phyloP scores from a whole-genome alignment of 345 rosid genomes.

The Moringa oleifera region DNA sequence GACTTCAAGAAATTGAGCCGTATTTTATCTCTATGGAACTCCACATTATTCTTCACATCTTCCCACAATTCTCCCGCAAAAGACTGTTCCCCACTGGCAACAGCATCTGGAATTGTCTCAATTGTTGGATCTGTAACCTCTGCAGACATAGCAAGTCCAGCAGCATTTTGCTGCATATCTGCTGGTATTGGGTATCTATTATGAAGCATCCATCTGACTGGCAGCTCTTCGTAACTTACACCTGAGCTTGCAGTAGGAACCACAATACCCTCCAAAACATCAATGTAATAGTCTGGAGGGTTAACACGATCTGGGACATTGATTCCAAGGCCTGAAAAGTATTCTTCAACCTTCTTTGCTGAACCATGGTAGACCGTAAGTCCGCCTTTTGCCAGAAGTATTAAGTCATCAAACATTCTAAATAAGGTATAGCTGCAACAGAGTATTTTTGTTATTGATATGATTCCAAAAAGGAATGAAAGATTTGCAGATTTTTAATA shows the following conservation, averaged over 20 bases:
- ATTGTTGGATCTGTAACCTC: constrained; percentile 14
- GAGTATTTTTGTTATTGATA: no score
- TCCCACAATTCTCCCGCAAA: constrained; percentile 86
- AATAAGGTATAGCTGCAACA: constrained; percentile 83
- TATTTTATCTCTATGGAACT: constrained; percentile 60
- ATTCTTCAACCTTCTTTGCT: constrained; percentile 66
- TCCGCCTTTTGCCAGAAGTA: constrained; percentile 91
- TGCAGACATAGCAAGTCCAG: constrained; percentile 20
- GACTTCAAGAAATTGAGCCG: constrained; percentile 56
- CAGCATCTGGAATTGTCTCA: constrained; percentile 20
- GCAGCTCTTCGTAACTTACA: constrained; percentile 60
- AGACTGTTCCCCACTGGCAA: constrained; percentile 39
- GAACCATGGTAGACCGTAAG: constrained; percentile 81
- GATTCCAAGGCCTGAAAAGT: constrained; percentile 78
- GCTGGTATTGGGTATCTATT: constrained; percentile 67
- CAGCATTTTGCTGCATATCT: constrained; percentile 51
- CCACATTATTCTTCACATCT: constrained; percentile 63
- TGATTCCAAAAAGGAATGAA: no score
- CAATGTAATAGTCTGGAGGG: constrained; percentile 93
- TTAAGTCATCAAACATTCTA: constrained; percentile 76
- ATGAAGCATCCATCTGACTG: constrained; percentile 88
- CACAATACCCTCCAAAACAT: constrained; percentile 81
- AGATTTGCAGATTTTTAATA: no score
- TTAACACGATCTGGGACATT: constrained; percentile 76
- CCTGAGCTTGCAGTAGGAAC: constrained; percentile 37